Evolutionary conservation across 768 basidiomycete genomes (phyloP).

Genomic region (Podaxis sp.): DNA sequence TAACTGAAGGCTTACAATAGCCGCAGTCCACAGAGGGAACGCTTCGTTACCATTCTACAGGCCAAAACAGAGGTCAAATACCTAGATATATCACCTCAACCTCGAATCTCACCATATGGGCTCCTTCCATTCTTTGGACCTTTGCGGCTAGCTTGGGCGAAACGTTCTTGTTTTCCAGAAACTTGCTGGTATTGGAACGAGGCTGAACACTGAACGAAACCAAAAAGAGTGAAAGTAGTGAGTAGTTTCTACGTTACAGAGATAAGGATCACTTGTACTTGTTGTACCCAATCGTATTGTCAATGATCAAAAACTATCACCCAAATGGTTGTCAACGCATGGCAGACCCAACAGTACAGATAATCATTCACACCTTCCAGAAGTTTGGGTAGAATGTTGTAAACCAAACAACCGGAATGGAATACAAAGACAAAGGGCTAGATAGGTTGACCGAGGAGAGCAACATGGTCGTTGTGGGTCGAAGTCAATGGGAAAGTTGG

Average conservation of each 20-base stretch:
- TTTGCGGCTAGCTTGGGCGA: slow-evolving; percentile 22
- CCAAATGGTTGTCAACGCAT: background rate
- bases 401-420: slow-evolving; percentile 35
- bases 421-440: slow-evolving; percentile 33
- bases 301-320: slow-evolving; percentile 25
- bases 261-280: slow-evolving; percentile 25
- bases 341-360: background rate
- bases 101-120: slow-evolving; percentile 21
- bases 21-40: slow-evolving; percentile 33
- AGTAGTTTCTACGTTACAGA: background rate
- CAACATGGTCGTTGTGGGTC: background rate
- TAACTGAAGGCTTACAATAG: slow-evolving; percentile 22
- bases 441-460: slow-evolving; percentile 6
- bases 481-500: background rate
- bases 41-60: slow-evolving; percentile 30
- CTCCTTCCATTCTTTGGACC: slow-evolving; percentile 35
- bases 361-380: slow-evolving; percentile 24
- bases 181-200: slow-evolving; percentile 24
- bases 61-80: background rate
- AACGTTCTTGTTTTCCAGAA: slow-evolving; percentile 23
- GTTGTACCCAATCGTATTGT: slow-evolving; percentile 29
- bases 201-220: slow-evolving; percentile 27
- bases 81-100: background rate
- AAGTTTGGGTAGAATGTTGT: slow-evolving; percentile 30
- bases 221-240: background rate